These are phyloP conservation scores for Suillus americanus DNA, from an alignment of 768 basidiomycete genomes.

Conservation along the genomic window DNA sequence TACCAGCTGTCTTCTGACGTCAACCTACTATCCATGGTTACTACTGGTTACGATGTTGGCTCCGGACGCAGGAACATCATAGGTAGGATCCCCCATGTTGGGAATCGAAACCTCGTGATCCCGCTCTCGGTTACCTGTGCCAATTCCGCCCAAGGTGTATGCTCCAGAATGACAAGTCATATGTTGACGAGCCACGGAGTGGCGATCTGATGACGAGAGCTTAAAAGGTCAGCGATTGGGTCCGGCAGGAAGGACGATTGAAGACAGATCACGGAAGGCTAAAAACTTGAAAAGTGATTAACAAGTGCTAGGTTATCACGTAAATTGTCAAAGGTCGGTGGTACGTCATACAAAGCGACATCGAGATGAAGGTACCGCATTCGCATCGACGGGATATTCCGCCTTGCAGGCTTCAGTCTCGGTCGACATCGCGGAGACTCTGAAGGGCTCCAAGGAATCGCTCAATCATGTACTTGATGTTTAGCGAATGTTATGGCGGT, in stretches of 20 bases:
- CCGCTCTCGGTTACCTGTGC: background rate
- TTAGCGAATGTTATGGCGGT: background rate
- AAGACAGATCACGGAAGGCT: background rate
- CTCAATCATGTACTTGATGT: background rate
- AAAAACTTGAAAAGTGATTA: background rate
- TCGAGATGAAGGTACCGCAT: background rate
- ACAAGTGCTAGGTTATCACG: background rate
- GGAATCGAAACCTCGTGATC: no score
- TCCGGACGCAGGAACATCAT: background rate
- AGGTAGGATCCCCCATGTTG: background rate
- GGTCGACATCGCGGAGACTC: background rate
- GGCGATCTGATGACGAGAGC: background rate
- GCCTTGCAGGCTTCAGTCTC: background rate
- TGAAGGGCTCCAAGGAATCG: background rate
- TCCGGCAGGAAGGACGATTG: background rate
- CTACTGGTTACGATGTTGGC: background rate
- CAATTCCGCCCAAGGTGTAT: background rate
- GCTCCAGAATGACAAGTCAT: background rate
- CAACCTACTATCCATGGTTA: background rate
- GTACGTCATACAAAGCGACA: background rate
- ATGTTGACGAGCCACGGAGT: background rate
- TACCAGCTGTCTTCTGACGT: background rate
- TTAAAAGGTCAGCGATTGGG: background rate
- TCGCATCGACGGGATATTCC: background rate
- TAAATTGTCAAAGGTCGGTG: background rate